Evolutionary conservation across 305 asterid species (phyloP), one percentile per base, ranked within the genome.

Genomic region (Solanum hybrid): DNA sequence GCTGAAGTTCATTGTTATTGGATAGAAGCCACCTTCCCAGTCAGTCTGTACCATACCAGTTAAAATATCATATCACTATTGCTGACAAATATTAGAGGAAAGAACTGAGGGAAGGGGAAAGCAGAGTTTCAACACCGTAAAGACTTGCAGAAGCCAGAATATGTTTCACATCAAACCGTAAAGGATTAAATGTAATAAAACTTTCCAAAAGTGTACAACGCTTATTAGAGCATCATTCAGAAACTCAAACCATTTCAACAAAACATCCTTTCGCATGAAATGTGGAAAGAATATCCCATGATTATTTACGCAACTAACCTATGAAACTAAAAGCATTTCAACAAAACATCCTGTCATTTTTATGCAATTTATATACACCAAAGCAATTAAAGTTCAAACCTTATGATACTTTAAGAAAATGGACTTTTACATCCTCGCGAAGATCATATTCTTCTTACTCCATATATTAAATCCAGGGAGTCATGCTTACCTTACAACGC

Each of bases 1-100:
- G 36, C 90, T 93, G 81, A 94, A 94, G 79, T 90, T 87, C 94
- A 94, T 91, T 11, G 93, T 93, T 20, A 94, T 91, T 2, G 95
- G 95, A 90, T 92, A 94, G 90, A 41, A 88, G 82, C 95, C 96
- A 22, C 96, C 94, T 75, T 94, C 95, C 96, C 95, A 94, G 33
- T 91, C 93, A 87, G 96, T 94, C 96, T 94, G 94, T 92, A 87
- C 26, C 39, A 29, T 65, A 65, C 5, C 26, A 65, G 39, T 83
- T 45, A 29, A 11, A 45, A 45, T 45, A 41, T 82, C 15, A 27
- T 41, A 10, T 41, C 37, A 41, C 12, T 82, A 41, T 27, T 41
- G 73, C 37, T 57, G n/a, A 61, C 76, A 31, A 86, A 22, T 29
- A 86, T 31, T 17, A 24, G 7, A 57, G 9, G 88, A 84, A 84